Evolutionary conservation across 73 alveolate genomes (phyloP).

Genomic region (Uronychia binucleata): DNA sequence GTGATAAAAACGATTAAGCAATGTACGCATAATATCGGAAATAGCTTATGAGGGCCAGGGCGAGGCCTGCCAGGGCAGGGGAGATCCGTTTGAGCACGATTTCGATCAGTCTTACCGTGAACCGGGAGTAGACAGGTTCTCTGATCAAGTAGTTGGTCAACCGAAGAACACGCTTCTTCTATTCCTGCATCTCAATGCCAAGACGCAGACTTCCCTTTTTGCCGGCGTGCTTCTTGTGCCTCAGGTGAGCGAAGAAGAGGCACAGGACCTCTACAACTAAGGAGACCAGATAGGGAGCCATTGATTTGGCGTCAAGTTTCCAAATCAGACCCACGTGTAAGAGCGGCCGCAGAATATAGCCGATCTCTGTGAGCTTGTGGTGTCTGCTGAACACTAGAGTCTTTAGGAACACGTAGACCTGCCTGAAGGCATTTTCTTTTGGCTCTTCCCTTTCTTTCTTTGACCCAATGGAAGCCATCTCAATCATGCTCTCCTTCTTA

Average conservation of each 20-base stretch:
- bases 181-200: neutral
- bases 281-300: constrained; percentile 9
- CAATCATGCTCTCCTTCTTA: neutral
- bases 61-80: neutral
- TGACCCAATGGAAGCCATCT: neutral
- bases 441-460: neutral
- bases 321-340: neutral
- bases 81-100: neutral
- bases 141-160: neutral
- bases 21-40: neutral
- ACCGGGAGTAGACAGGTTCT: neutral
- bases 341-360: constrained; percentile 15
- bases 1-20: neutral
- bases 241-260: neutral
- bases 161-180: neutral
- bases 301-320: neutral
- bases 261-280: constrained; percentile 8
- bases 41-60: neutral
- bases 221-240: neutral
- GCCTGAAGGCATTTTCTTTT: neutral
- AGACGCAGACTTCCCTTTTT: neutral
- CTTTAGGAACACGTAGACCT: neutral
- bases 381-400: neutral
- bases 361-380: neutral
- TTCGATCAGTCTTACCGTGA: neutral